Percentiles rank a stretch among this genome's conserved stretches.
These are phyloP conservation scores for Eimeria praecox DNA, from an alignment of 169 alveolate genomes.

Conservation along the genomic window DNA sequence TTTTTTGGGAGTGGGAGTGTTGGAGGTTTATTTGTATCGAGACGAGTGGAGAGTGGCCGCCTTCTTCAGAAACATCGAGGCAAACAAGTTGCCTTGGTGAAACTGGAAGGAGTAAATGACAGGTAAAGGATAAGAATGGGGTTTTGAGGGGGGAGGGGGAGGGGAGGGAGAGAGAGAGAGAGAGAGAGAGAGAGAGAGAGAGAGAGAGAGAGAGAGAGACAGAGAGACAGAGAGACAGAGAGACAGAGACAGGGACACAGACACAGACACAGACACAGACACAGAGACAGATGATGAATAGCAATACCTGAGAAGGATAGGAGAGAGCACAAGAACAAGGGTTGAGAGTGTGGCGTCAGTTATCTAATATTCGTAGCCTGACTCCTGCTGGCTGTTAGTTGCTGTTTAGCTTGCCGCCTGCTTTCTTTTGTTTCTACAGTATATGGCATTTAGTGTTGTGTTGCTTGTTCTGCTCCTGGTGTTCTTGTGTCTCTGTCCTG, in stretches of 20 bases:
- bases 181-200: no score
- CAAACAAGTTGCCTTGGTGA: background rate
- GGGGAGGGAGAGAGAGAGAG: no score
- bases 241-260: no score
- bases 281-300: background rate
- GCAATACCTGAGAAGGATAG: background rate
- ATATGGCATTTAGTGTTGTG: no score
- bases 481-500: no score
- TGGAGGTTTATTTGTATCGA: background rate
- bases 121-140: no score
- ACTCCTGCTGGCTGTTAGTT: no score
- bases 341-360: background rate
- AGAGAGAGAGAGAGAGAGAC: no score
- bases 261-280: background rate
- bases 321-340: background rate
- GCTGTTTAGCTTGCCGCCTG: background rate
- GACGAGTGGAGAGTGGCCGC: conserved; percentile 22
- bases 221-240: no score
- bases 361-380: background rate
- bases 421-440: background rate
- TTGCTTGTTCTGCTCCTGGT: no score
- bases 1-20: background rate
- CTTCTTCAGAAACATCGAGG: background rate
- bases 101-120: no score
- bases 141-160: no score